A percentile compares a stretch with the other conserved stretches of the same genome.
These are phyloP conservation scores for Crithidia sp. DNA, from an alignment of 208 protist genomes.

Conservation along the genomic window DNA sequence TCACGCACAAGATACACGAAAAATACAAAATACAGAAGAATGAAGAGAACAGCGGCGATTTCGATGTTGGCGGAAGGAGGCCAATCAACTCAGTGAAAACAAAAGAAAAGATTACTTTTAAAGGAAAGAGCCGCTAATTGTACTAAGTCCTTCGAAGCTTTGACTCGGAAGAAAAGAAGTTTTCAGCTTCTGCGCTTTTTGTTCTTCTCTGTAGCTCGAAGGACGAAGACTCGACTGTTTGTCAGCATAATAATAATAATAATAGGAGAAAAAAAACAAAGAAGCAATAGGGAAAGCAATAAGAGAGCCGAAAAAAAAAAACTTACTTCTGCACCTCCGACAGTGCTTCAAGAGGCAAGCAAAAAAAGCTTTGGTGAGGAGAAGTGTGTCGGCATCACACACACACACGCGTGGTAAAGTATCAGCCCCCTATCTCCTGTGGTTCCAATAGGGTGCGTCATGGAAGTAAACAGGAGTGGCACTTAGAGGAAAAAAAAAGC, in stretches of 20 bases:
- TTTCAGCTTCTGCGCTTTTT: neutral
- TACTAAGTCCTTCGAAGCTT: no score
- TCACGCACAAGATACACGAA: neutral
- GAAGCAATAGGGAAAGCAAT: neutral
- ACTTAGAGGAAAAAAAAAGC: neutral
- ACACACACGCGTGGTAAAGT: neutral
- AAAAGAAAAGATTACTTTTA: constrained; percentile 15
- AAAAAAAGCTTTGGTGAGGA: neutral
- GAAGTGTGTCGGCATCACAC: neutral
- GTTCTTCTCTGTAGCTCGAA: no score
- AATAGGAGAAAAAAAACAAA: neutral
- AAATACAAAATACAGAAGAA: neutral
- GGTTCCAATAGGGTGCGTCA: constrained; percentile 40
- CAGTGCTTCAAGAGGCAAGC: neutral
- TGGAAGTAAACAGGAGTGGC: neutral
- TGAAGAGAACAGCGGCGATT: neutral
- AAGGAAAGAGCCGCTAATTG: neutral
- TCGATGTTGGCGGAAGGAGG: neutral
- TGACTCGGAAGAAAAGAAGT: neutral
- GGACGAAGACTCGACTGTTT: no score
- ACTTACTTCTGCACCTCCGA: neutral
- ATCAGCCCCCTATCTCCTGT: constrained; percentile 31
- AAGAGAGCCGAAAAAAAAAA: constrained; percentile 1
- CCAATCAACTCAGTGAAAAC: neutral
- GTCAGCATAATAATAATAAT: neutral